A percentile compares a stretch with the other conserved stretches of the same genome.
phyloP scores from a whole-genome alignment of 2,329 filamentous ascomycete genomes.

The Aspergillus puulaauensis region DNA sequence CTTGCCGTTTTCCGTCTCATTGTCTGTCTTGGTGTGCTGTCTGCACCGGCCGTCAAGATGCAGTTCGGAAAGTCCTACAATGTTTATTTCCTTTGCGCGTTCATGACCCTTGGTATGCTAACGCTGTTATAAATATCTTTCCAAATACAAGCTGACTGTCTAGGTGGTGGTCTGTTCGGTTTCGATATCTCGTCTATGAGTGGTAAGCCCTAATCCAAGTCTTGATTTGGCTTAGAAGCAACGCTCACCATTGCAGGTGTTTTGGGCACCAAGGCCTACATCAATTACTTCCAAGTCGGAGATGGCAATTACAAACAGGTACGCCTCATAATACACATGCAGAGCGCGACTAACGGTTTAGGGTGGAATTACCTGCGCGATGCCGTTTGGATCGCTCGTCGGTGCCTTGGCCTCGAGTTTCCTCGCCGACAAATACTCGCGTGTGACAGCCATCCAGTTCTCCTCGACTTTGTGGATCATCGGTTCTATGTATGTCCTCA shows the following conservation, averaged over 20 bases:
- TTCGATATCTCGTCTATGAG: slow-evolving; percentile 58
- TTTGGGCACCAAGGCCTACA: slow-evolving; percentile 18
- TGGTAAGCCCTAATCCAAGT: slow-evolving; percentile 6
- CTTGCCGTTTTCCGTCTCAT: background rate
- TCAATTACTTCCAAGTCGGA: slow-evolving; percentile 20
- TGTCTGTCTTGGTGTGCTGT: background rate
- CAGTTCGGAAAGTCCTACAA: slow-evolving; percentile 21
- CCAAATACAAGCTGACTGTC: background rate
- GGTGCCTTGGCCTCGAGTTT: slow-evolving; percentile 52
- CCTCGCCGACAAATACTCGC: slow-evolving; percentile 52
- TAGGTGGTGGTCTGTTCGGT: slow-evolving; percentile 56
- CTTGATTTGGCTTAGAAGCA: background rate
- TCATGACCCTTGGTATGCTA: slow-evolving; percentile 19
- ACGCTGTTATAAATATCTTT: too few relatives aligned
- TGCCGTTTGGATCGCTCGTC: slow-evolving; percentile 38
- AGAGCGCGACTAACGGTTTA: slow-evolving; percentile 15
- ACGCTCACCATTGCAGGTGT: slow-evolving; percentile 14
- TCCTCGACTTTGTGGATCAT: slow-evolving; percentile 51
- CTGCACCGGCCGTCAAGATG: slow-evolving; percentile 12
- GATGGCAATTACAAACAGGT: slow-evolving; percentile 21
- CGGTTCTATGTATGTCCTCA: slow-evolving; percentile 13
- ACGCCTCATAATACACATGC: background rate
- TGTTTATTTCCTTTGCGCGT: slow-evolving; percentile 21
- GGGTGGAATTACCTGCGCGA: slow-evolving; percentile 39
- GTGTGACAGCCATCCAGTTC: slow-evolving; percentile 52